Percentiles rank a stretch among this genome's conserved stretches.
Evolutionary conservation across 805 yeast genomes (phyloP).

Genomic region (Candida mattraensis): DNA sequence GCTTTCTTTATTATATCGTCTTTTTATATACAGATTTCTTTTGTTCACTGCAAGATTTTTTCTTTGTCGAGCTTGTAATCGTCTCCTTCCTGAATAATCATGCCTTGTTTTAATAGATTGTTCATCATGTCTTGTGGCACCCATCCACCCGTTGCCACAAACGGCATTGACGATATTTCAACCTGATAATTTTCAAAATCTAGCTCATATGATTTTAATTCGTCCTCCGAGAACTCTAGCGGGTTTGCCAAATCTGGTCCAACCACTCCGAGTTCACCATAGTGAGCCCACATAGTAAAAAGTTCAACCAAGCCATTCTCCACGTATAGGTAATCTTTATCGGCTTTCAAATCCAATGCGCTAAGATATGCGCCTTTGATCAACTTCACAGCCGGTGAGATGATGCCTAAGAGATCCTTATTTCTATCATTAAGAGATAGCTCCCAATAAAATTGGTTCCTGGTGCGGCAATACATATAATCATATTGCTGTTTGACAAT

Average conservation of each 20-base stretch:
- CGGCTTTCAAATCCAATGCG: slow-evolving; percentile 56
- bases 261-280: slow-evolving; percentile 57
- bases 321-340: slow-evolving; percentile 60
- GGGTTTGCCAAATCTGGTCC: slow-evolving; percentile 30
- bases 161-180: slow-evolving; percentile 69
- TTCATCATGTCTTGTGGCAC: slow-evolving; percentile 92
- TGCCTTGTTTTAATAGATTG: slow-evolving; percentile 63
- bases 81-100: slow-evolving; percentile 55
- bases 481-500: slow-evolving; percentile 76
- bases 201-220: slow-evolving; percentile 55
- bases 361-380: slow-evolving; percentile 64
- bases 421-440: slow-evolving; percentile 61
- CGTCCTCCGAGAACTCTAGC: slow-evolving; percentile 55
- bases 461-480: slow-evolving; percentile 84
- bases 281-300: slow-evolving; percentile 67
- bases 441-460: slow-evolving; percentile 92
- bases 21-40: slow-evolving; percentile 1
- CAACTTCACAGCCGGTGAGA: slow-evolving; percentile 77
- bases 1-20: not conserved
- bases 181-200: slow-evolving; percentile 67
- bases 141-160: slow-evolving; percentile 93
- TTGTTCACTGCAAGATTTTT: slow-evolving; percentile 20
- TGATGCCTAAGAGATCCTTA: slow-evolving; percentile 72
- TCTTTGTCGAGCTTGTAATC: slow-evolving; percentile 42
- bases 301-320: slow-evolving; percentile 68